A percentile compares a stretch with the other conserved stretches of the same genome.
phyloP scores from a whole-genome alignment of 2,329 filamentous ascomycete species.

The Penicillium sp. region DNA sequence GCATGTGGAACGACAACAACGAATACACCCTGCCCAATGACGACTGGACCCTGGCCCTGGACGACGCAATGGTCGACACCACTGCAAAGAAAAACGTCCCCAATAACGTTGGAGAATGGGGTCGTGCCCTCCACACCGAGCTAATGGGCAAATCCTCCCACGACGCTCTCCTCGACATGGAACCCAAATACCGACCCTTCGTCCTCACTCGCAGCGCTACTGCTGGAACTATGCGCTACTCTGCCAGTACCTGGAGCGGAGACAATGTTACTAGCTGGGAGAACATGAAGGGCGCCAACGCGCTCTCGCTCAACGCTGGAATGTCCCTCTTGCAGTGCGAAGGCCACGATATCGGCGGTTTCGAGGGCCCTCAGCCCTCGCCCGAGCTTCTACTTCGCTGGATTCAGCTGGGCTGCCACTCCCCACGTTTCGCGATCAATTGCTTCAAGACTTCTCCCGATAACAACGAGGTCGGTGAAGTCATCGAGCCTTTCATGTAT shows the following conservation, averaged over 20 bases:
- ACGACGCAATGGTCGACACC: conserved; percentile 48
- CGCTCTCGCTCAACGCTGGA: conserved; percentile 69
- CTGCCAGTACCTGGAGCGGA: conserved; percentile 73
- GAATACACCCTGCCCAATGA: conserved; percentile 72
- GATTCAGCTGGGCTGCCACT: conserved; percentile 73
- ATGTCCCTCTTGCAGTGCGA: conserved; percentile 69
- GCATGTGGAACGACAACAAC: conserved; percentile 81
- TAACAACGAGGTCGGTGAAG: conserved; percentile 70
- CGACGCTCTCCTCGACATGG: conserved; percentile 64
- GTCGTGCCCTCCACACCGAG: conserved; percentile 70
- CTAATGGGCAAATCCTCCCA: conserved; percentile 73
- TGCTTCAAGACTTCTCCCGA: conserved; percentile 73
- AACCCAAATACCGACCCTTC: conserved; percentile 66
- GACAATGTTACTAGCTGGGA: conserved; percentile 77
- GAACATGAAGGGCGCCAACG: conserved; percentile 72
- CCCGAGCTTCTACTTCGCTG: conserved; percentile 73
- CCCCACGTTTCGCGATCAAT: conserved; percentile 74
- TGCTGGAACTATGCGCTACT: conserved; percentile 70
- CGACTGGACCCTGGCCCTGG: conserved; percentile 65
- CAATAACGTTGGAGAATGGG: conserved; percentile 69
- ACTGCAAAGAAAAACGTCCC: conserved; percentile 45
- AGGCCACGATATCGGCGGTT: conserved; percentile 76
- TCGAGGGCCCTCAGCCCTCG: conserved; percentile 70
- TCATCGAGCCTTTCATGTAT: conserved; percentile 81
- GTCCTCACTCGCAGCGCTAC: conserved; percentile 73